Percentiles rank a stretch among this genome's conserved stretches.
Evolutionary conservation across 768 basidiomycete genomes (phyloP).

Genomic region (Collybiopsis luxurians): DNA sequence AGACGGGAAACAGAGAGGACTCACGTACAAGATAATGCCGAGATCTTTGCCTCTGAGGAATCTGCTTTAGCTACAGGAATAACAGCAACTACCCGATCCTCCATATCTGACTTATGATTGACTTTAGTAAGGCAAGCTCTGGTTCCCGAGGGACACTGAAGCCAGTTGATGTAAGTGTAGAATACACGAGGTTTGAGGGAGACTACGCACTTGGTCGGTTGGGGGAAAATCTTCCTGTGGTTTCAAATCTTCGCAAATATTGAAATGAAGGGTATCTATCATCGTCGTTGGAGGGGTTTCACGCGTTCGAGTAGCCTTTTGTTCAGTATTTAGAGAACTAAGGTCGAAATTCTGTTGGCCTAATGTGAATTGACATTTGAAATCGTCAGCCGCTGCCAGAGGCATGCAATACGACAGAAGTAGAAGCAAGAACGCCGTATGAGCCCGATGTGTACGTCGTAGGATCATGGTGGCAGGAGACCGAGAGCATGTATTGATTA

Average conservation of each 20-base stretch:
- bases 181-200: not conserved
- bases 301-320: constrained; percentile 47
- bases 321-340: constrained; percentile 48
- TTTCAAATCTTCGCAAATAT: constrained; percentile 64
- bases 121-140: constrained; percentile 71
- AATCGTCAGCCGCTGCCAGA: constrained; percentile 35
- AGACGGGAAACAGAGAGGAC: constrained; percentile 13
- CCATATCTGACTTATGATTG: constrained; percentile 52
- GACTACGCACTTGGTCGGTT: constrained; percentile 70
- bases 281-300: constrained; percentile 63
- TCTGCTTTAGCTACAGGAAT: constrained; percentile 62
- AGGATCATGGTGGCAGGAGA: constrained; percentile 15
- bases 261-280: constrained; percentile 58
- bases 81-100: constrained; percentile 68
- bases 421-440: constrained; percentile 10
- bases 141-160: constrained; percentile 66
- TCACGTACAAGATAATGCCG: constrained; percentile 36
- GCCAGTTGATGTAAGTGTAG: not conserved
- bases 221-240: constrained; percentile 41
- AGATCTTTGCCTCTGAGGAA: constrained; percentile 28
- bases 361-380: constrained; percentile 51
- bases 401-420: constrained; percentile 17
- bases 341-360: constrained; percentile 58
- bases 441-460: constrained; percentile 11
- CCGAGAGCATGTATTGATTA: no score